A percentile compares a stretch with the other conserved stretches of the same genome.
These are phyloP conservation scores for Amphichorda felina DNA, from an alignment of 2,329 filamentous ascomycete species.

Conservation along the genomic window DNA sequence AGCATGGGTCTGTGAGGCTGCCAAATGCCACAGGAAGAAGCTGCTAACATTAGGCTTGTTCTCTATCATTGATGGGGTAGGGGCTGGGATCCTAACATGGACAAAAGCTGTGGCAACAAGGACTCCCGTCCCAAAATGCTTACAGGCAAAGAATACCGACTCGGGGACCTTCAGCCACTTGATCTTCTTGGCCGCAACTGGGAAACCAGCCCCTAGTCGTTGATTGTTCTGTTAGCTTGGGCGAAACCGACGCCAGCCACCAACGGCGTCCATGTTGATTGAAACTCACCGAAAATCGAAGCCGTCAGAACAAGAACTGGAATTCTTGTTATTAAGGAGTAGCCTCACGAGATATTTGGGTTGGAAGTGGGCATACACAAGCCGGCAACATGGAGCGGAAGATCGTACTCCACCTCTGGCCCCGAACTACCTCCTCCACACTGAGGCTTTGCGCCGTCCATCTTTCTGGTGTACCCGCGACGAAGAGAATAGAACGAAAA, in stretches of 20 bases:
- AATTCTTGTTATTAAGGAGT: too few species aligned
- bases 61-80: too few species aligned
- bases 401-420: slow-evolving; percentile 1
- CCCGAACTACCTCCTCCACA: neutral
- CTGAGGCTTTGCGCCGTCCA: neutral
- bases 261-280: too few species aligned
- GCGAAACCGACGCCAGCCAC: neutral
- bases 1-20: slow-evolving; percentile 37
- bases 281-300: too few species aligned
- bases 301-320: too few species aligned
- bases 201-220: neutral
- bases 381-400: neutral
- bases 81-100: slow-evolving; percentile 30
- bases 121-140: slow-evolving; percentile 60
- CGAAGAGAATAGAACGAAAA: too few species aligned
- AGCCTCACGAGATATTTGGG: too few species aligned
- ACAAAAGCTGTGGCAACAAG: slow-evolving; percentile 64
- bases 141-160: slow-evolving; percentile 48
- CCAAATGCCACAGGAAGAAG: slow-evolving; percentile 49
- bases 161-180: slow-evolving; percentile 24
- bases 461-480: too few species aligned
- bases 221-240: neutral
- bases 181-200: neutral
- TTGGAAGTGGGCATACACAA: neutral
- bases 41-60: too few species aligned